A percentile compares a stretch with the other conserved stretches of the same genome.
These are phyloP conservation scores for Verticillium dahliae DNA, from an alignment of 2,329 filamentous ascomycete species.

Conservation along the genomic window DNA sequence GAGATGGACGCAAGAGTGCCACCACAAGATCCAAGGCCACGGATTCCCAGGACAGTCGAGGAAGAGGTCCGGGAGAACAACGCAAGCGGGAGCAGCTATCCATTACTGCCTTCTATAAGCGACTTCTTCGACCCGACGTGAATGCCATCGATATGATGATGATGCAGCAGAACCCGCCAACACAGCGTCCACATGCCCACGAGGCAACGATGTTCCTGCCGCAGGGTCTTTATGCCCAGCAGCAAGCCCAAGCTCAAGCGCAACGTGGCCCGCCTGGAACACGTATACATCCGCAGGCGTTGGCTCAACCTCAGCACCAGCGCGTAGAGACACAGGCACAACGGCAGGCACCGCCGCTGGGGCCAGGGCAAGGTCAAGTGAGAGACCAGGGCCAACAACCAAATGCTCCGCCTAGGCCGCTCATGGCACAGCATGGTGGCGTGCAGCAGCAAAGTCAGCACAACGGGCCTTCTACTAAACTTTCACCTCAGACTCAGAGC, in stretches of 20 bases:
- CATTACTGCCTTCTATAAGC: constrained; percentile 40
- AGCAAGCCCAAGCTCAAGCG: constrained; percentile 6
- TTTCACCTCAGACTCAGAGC: background rate
- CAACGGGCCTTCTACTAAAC: background rate
- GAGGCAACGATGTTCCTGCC: background rate
- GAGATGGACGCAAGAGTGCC: constrained; percentile 3
- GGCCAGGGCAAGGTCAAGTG: background rate
- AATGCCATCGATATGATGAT: constrained; percentile 20
- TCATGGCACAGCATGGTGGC: background rate
- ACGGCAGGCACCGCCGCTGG: background rate
- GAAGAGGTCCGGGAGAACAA: constrained; percentile 18
- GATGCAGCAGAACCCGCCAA: background rate
- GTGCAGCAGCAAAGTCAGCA: background rate
- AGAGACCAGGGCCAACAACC: background rate
- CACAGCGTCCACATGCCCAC: background rate
- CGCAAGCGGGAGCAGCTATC: constrained; percentile 27
- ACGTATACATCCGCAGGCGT: constrained; percentile 3
- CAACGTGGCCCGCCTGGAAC: constrained; percentile 5
- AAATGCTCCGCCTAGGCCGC: background rate
- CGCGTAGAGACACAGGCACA: background rate
- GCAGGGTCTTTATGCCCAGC: background rate
- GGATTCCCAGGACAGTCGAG: constrained; percentile 10
- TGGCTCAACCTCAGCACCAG: constrained; percentile 2
- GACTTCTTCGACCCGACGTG: constrained; percentile 25
- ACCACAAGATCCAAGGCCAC: constrained; percentile 1